Evolutionary conservation across 805 yeast genomes (phyloP), one percentile per base, ranked within the genome.

Genomic region (Starmerella khaoyaiensis): DNA sequence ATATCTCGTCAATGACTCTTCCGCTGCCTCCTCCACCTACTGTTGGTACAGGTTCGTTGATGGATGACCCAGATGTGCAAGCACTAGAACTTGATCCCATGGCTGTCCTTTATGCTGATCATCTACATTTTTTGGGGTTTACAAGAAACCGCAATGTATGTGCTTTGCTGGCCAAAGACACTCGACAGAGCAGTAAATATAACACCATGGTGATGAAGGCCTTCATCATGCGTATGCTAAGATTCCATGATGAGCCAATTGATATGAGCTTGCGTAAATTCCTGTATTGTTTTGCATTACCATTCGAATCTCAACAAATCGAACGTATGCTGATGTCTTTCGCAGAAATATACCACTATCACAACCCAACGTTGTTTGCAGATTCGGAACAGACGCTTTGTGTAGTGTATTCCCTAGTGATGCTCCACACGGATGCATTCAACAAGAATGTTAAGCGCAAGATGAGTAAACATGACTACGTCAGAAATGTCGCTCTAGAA

Each of bases 221-320:
- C 5, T 46, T 40, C 23, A 32, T 49, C 11, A 26, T 59, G 28
- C 43, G 55, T 12, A 59, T 54, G 32, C 74, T 74, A 48, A 62
- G 70, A 36, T 74, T 79, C 40, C 30, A 47, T 2, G 60, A 60
- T 19, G 71, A 69, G 43, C 79, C 90, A 0, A 48, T 79, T 14
- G 90, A 79, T 48, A 60, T 79, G 41, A 65, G 86, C 0, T 54
- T 79, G 35, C 58, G 86, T 28, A 69, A 68, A 46, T 65, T 79
- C 35, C 55, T 79, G 28, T 63, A 73, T 61, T 58, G 65, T 33
- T 65, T 72, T 39, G 71, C 72, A 37, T 57, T 79, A 19, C 90
- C 90, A 0, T 67, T 64, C 43, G 90, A 79, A 50, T 62, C 82
- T 0, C 87, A 79, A 52, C 86, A 79, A 50, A 79, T 79, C 35